phyloP scores from a whole-genome alignment of 768 basidiomycete species.

The Tylopilus sp. region DNA sequence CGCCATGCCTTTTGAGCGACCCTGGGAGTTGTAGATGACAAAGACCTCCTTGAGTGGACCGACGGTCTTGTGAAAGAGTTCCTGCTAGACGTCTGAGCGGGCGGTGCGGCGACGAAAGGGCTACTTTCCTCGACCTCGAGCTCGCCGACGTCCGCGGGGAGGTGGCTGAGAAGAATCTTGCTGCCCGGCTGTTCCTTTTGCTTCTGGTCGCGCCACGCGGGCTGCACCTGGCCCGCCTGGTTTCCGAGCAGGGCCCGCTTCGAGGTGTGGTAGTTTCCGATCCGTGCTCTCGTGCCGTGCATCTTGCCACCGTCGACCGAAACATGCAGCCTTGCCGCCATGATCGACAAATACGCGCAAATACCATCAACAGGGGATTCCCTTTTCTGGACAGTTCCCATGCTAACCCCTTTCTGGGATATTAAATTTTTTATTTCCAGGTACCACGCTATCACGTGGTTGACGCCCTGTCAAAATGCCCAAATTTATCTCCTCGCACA shows the following conservation, averaged over 20 bases:
- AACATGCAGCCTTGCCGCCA: neutral
- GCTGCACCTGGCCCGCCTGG: constrained; percentile 50
- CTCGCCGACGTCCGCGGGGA: constrained; percentile 68
- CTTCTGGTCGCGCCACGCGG: constrained; percentile 55
- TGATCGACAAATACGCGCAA: constrained; percentile 5
- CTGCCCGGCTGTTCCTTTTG: constrained; percentile 44
- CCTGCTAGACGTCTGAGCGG: constrained; percentile 39
- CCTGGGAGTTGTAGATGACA: constrained; percentile 72
- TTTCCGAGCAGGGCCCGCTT: constrained; percentile 61
- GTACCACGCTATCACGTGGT: constrained; percentile 1
- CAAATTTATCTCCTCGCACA: neutral
- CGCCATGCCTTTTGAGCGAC: constrained; percentile 77
- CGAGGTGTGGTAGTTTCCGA: constrained; percentile 47
- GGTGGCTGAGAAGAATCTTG: constrained; percentile 62
- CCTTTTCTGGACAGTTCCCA: neutral
- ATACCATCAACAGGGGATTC: neutral
- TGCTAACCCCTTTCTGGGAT: neutral
- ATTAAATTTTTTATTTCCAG: neutral
- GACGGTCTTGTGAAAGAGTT: constrained; percentile 72
- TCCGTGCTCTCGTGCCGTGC: neutral
- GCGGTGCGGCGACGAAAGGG: neutral
- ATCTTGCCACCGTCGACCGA: neutral
- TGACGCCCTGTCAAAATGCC: neutral
- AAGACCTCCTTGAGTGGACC: constrained; percentile 71
- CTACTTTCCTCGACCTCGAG: constrained; percentile 61